Evolutionary conservation across 2,329 filamentous ascomycete species (phyloP).

Genomic region (Diaporthe ampelina): DNA sequence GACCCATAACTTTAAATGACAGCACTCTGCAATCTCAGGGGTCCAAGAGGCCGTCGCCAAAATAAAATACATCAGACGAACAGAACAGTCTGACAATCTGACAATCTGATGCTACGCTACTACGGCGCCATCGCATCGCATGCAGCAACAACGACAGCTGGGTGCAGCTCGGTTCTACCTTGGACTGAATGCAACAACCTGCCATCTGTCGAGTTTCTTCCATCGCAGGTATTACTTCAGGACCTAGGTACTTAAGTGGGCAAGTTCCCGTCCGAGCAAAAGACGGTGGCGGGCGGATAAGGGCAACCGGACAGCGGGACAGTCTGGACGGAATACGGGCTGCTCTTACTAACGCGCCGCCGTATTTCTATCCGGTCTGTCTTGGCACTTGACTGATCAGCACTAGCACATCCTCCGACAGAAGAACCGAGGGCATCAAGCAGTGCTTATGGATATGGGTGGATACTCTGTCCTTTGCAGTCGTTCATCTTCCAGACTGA

Average conservation of each 20-base stretch:
- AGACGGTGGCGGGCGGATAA: constrained; percentile 2
- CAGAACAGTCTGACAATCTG: no score
- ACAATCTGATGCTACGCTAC: constrained; percentile 5
- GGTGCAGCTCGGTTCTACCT: not conserved
- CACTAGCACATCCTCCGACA: constrained; percentile 20
- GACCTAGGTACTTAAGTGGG: no score
- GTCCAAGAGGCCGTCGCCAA: constrained; percentile 18
- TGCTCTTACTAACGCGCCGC: constrained; percentile 10
- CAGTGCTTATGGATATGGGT: no score
- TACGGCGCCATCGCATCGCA: not conserved
- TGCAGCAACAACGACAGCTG: not conserved
- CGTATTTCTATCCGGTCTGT: constrained; percentile 1
- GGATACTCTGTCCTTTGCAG: not conserved
- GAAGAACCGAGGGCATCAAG: not conserved
- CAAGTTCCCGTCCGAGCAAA: not conserved
- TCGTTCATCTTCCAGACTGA: no score
- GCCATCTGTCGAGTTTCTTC: not conserved
- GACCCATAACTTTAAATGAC: constrained; percentile 38
- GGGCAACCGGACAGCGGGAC: not conserved
- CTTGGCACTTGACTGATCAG: constrained; percentile 19
- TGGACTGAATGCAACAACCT: not conserved
- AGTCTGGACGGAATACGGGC: constrained; percentile 15
- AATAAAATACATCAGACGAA: constrained; percentile 21
- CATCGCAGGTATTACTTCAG: no score
- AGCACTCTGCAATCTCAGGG: constrained; percentile 29